Evolutionary conservation across 768 basidiomycete species (phyloP).

Genomic region (Mrakia frigida): DNA sequence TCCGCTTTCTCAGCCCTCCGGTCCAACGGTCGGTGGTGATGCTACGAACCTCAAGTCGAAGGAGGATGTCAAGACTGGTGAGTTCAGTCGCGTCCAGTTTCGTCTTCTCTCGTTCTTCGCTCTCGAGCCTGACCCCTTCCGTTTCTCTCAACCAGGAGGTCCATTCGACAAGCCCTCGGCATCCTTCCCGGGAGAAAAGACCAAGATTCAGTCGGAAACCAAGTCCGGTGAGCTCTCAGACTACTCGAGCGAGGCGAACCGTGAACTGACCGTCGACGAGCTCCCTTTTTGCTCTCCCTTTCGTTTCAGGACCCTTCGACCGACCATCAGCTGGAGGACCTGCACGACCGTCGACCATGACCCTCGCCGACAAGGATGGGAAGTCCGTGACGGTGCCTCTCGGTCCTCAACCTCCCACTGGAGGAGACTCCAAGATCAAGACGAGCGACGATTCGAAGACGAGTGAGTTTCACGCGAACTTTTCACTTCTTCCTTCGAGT

Average conservation of each 20-base stretch:
- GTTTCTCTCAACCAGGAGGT: not conserved
- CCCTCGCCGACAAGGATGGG: not conserved
- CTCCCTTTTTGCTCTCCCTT: not conserved
- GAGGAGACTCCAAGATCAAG: not conserved
- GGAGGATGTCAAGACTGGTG: slow-evolving; percentile 3
- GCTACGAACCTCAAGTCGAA: not conserved
- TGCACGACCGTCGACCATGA: not conserved
- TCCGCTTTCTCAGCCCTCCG: not conserved
- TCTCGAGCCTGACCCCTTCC: not conserved
- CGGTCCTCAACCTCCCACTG: not conserved
- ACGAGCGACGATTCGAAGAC: not conserved
- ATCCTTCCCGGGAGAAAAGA: not conserved
- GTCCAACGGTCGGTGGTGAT: not conserved
- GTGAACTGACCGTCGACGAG: not conserved
- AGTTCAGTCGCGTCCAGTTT: not conserved
- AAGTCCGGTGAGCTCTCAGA: not conserved
- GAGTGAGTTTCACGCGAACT: not conserved
- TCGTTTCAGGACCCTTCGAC: not conserved
- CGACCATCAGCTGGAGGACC: not conserved
- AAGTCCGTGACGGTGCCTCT: not conserved
- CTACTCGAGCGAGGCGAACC: not conserved
- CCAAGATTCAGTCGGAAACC: not conserved
- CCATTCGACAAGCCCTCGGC: not conserved
- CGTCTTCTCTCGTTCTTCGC: not conserved
- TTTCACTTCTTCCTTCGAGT: not conserved